These are phyloP conservation scores for Vitis hybrid DNA, from an alignment of 177 flowering plant species.

Conservation along the genomic window DNA sequence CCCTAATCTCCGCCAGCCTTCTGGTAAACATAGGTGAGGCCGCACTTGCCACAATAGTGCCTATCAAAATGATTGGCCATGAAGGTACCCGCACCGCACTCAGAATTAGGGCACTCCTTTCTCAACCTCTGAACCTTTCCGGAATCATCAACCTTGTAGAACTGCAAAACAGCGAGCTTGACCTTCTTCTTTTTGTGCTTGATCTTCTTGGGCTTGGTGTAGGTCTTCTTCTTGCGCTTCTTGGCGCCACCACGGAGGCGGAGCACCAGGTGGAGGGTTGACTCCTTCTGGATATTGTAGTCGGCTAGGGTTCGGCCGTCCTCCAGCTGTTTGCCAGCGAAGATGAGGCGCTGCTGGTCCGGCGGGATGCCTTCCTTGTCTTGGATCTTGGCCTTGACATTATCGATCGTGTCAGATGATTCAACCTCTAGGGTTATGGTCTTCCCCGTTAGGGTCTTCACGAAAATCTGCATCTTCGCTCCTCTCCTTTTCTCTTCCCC, in stretches of 20 bases:
- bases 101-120: constrained; percentile 4
- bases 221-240: constrained; percentile 24
- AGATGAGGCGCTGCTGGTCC: background rate
- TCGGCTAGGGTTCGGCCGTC: background rate
- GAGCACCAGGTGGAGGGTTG: constrained; percentile 5
- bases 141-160: too few relatives aligned
- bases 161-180: constrained; percentile 9
- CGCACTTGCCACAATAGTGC: constrained; percentile 52
- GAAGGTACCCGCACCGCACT: constrained; percentile 58
- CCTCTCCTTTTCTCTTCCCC: background rate
- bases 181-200: constrained; percentile 20
- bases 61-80: constrained; percentile 60
- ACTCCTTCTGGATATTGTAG: too few relatives aligned
- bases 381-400: too few relatives aligned
- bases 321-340: background rate
- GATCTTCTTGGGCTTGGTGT: constrained; percentile 21
- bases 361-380: too few relatives aligned
- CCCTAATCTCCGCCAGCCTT: constrained; percentile 41
- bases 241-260: constrained; percentile 16
- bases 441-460: background rate
- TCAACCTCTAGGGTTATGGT: background rate
- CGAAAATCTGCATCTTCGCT: background rate
- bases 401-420: too few relatives aligned
- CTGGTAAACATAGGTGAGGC: constrained; percentile 43
- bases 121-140: too few relatives aligned